Evolutionary conservation across 2,329 filamentous ascomycete species (phyloP), one percentile per base, ranked within the genome.

Genomic region (Diaporthe vexans): DNA sequence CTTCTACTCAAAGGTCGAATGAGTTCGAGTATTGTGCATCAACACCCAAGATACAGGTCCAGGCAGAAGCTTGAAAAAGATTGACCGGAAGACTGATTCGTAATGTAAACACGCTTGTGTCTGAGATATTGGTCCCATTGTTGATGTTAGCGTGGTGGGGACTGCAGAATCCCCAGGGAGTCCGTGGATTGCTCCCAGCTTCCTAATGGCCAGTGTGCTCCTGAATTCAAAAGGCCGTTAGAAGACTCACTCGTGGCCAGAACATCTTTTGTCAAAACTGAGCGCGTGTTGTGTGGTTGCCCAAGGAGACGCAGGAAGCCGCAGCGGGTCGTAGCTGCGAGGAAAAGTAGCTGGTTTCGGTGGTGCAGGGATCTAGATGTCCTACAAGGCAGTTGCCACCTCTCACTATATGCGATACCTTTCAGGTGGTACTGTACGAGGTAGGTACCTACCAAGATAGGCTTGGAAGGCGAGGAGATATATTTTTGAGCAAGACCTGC

Each of bases 291-390:
- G 57, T 4, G 33, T 24, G 35, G 58, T 46, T 13, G 37, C 24
- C 26, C 61, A 65, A 21, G n/a, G 37, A 17, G 6, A 29, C 5
- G 40, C 59, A 65, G 26, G 33, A 13, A 40, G 17, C 21, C 17
- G 29, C 10, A 40, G 26, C 33, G 29, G 46, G 63, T 52, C 3
- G 63, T 29, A 67, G 13, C 21, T 52, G 46, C 63, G 26, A 29
- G 46, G 48, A 68, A 54, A 54, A 68, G 48, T n/a, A 26, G 63
- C 63, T 68, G 8, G 63, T n/a, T 37, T 54, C 24, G 63, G 46
- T 21, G 33, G 63, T 37, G 63, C 63, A 67, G 63, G 63, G 63
- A 52, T 67, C 29, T 26, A 35, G 29, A 37, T 3, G 29, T 19
- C 19, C 46, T 37, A 33, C 21, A 37, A 37, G 46, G 63, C 46